phyloP scores from a whole-genome alignment of 164 flowering plant species.

The Malania oleifera region DNA sequence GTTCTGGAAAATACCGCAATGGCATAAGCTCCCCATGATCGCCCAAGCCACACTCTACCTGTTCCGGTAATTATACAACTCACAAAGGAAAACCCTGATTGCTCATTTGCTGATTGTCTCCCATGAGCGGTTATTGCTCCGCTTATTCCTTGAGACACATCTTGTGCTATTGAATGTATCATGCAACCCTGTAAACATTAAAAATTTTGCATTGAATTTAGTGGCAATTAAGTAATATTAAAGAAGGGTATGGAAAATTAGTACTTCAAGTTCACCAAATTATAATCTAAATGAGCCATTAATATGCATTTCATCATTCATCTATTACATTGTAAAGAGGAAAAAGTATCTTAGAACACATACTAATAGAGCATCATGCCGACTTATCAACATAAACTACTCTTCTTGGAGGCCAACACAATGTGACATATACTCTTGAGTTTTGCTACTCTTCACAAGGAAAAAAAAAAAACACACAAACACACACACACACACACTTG shows the following conservation, averaged over 20 bases:
- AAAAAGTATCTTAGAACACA: no score
- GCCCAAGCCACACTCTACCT: conserved; percentile 65
- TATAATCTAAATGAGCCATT: neutral
- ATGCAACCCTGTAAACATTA: conserved; percentile 31
- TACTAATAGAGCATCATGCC: no score
- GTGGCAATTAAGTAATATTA: neutral
- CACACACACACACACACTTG: no score
- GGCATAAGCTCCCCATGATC: conserved; percentile 79
- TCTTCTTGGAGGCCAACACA: no score
- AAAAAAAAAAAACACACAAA: no score
- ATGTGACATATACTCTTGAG: no score
- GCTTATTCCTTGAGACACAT: conserved; percentile 29
- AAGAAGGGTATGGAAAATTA: no score
- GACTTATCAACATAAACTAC: no score
- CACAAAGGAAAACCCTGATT: conserved; percentile 74
- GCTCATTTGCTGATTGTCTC: conserved; percentile 36
- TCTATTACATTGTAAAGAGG: no score
- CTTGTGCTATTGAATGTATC: conserved; percentile 32
- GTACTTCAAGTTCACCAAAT: neutral
- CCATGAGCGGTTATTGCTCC: conserved; percentile 79
- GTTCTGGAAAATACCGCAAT: conserved; percentile 59
- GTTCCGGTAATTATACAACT: conserved; percentile 54
- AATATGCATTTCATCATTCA: no score
- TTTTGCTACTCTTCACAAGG: no score
- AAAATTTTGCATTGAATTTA: neutral